Evolutionary conservation across 257 asterid genomes (phyloP), one percentile per base, ranked within the genome.

Genomic region (Petunia secreta): DNA sequence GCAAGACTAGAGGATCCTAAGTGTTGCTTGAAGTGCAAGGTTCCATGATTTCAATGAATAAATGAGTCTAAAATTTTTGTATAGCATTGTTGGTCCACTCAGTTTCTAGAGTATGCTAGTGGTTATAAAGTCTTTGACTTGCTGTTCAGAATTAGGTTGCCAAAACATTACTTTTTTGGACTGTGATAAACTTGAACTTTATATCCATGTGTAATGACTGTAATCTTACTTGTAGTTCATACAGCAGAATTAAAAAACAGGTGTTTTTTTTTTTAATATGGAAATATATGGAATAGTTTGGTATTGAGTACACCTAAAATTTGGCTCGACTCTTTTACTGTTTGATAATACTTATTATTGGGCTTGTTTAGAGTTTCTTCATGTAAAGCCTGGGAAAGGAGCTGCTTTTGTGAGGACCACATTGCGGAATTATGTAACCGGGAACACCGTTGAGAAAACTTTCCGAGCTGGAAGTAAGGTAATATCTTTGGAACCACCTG

Each of bases 381-480:
- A 94, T 84, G 98, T 96, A 48, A 96, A 96, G 86, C 98, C 98
- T 85, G 99, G 99, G 39, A 96, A 94, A 81, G 98, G 98, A 58
- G 98, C 99, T 36, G 98, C 99, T 40, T 94, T 85, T 86, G 98
- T 96, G 10, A 89, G 99, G 88, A 96, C 97, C 71, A 95, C 97
- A 1, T 57, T 95, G 86, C 89, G 94, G 64, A 95, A 95, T 83
- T 89, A 87, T 69, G 60, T 93, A 57, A 90, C 98, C 38, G 98
- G 99, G 80, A 95, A 93, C 85, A 88, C 89, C 39, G 91, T 87
- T 55, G 98, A 93, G 65, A 95, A 90, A 81, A 95, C 98, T 60
- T 92, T 95, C 87, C 90, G 99, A 81, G 98, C 98, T 87, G 99
- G 99, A 79, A 87, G 97, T 86, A 93, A 95, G 97, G 98, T 93